Conservation (phyloP, 108 stramenopile species). For the Fistulifera pelliculosa region DNA sequence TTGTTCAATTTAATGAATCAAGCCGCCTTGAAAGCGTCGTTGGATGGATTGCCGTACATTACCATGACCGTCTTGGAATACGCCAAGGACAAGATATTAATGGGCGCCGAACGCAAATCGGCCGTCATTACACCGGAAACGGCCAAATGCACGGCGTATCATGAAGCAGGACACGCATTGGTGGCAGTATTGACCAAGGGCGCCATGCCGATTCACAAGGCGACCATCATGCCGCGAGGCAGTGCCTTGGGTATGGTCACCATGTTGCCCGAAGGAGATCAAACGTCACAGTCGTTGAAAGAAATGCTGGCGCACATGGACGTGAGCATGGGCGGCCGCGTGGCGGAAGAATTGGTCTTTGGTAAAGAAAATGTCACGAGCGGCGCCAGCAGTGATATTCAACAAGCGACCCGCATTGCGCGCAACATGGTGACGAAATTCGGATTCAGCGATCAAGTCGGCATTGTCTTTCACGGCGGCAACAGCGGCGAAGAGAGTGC, state of each 20-base stretch:
- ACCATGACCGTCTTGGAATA: constrained; percentile 89
- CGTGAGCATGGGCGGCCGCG: constrained; percentile 97
- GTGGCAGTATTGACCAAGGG: constrained; percentile 90
- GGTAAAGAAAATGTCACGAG: constrained; percentile 87
- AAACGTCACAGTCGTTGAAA: constrained; percentile 81
- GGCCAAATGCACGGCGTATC: constrained; percentile 93
- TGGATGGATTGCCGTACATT: constrained; percentile 87
- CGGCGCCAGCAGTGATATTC: constrained; percentile 87
- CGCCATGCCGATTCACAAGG: constrained; percentile 96
- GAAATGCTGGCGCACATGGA: constrained; percentile 95
- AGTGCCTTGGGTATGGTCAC: constrained; percentile 94
- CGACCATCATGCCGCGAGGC: constrained; percentile 99
- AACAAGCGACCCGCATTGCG: constrained; percentile 89
- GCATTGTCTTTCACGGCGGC: constrained; percentile 84
- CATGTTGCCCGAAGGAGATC: constrained; percentile 95
- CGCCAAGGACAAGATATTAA: constrained; percentile 98
- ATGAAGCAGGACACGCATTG: constrained; percentile 97
- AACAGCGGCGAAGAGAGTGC: constrained; percentile 71
- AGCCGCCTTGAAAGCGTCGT: constrained; percentile 94
- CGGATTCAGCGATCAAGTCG: constrained; percentile 88
- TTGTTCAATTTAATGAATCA: constrained; percentile 95
- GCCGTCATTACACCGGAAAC: constrained; percentile 92
- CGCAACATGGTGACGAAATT: constrained; percentile 94
- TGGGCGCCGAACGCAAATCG: constrained; percentile 96
- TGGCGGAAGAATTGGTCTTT: constrained; percentile 96